A percentile compares a stretch with the other conserved stretches of the same genome.
These are phyloP conservation scores for Sporothrix globosa DNA, from an alignment of 2,329 filamentous ascomycete species.

Conservation along the genomic window DNA sequence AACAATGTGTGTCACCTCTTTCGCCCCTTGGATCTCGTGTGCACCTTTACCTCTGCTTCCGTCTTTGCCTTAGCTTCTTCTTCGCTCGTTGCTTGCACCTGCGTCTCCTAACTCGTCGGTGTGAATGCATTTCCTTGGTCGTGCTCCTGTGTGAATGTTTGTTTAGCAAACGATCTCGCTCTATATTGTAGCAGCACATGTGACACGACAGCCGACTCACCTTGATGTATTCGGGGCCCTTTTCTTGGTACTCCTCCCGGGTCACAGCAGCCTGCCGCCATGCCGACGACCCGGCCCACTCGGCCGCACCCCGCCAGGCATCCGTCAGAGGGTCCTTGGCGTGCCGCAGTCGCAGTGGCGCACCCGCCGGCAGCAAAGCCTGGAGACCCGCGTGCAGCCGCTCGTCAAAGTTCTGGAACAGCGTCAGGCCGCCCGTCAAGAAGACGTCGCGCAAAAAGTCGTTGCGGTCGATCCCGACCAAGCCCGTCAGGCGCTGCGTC, in stretches of 20 bases:
- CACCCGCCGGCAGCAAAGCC: constrained; percentile 70
- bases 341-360: constrained; percentile 68
- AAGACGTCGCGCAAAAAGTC: constrained; percentile 85
- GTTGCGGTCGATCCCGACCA: constrained; percentile 57
- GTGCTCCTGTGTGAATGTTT: constrained; percentile 56
- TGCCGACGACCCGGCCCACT: constrained; percentile 69
- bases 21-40: neutral
- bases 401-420: constrained; percentile 86
- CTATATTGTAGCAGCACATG: too few relatives aligned
- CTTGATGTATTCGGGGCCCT: constrained; percentile 92
- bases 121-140: constrained; percentile 63
- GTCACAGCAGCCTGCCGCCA: constrained; percentile 71
- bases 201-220: constrained; percentile 48
- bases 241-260: constrained; percentile 84
- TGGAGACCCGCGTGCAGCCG: constrained; percentile 73
- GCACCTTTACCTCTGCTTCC: neutral
- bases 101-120: constrained; percentile 24
- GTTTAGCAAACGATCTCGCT: too few relatives aligned
- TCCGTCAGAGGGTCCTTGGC: constrained; percentile 80
- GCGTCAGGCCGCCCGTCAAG: constrained; percentile 87
- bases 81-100: neutral
- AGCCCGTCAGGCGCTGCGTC: constrained; percentile 71
- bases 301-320: constrained; percentile 90
- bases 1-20: neutral
- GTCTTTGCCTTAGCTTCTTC: neutral